Evolutionary conservation across 2,329 filamentous ascomycete genomes (phyloP).

Genomic region (Ceratocystis destructans): DNA sequence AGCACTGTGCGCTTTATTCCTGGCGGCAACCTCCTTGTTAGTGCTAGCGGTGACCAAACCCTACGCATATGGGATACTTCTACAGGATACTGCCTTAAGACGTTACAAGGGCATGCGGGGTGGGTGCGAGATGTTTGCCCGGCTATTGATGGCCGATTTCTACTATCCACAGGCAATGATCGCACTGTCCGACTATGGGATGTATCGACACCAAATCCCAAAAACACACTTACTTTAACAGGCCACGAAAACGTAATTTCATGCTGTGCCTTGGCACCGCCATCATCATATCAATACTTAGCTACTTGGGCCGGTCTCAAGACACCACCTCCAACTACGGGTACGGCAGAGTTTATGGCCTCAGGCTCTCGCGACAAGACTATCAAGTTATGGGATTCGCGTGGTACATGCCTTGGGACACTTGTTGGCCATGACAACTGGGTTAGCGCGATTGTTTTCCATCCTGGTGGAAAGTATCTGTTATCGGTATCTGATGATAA

Average conservation of each 20-base stretch:
- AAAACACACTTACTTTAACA: conserved; percentile 65
- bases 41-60: conserved; percentile 71
- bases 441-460: conserved; percentile 75
- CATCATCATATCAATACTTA: conserved; percentile 62
- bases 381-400: conserved; percentile 76
- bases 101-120: conserved; percentile 69
- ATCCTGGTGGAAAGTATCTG: conserved; percentile 83
- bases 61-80: conserved; percentile 85
- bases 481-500: conserved; percentile 81
- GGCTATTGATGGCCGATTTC: conserved; percentile 67
- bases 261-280: conserved; percentile 75
- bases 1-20: conserved; percentile 81
- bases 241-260: conserved; percentile 80
- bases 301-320: conserved; percentile 68
- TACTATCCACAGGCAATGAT: conserved; percentile 73
- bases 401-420: conserved; percentile 73
- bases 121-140: conserved; percentile 87
- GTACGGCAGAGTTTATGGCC: conserved; percentile 74
- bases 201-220: conserved; percentile 48
- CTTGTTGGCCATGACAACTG: conserved; percentile 87
- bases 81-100: conserved; percentile 84
- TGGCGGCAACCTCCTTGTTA: conserved; percentile 73
- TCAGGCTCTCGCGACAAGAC: conserved; percentile 83
- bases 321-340: conserved; percentile 60
- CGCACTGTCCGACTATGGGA: conserved; percentile 77